A percentile compares a stretch with the other conserved stretches of the same genome.
Conservation (phyloP, 2,329 filamentous ascomycete species). For the Zasmidium cellare region DNA sequence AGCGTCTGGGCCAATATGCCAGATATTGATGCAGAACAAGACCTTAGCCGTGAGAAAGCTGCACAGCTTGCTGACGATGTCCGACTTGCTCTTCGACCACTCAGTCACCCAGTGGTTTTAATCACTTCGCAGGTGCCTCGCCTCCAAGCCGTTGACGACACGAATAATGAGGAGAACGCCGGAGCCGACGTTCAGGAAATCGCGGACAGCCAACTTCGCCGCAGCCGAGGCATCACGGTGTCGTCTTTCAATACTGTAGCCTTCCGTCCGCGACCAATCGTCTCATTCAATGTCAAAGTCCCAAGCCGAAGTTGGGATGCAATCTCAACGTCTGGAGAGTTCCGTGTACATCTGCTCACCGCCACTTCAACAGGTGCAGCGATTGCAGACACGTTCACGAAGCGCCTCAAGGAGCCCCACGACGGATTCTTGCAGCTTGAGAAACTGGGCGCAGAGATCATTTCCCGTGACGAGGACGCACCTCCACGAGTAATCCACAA, state of each 20-base stretch:
- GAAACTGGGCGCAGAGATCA: slow-evolving; percentile 1
- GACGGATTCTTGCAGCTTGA: slow-evolving; percentile 22
- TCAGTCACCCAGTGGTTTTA: slow-evolving; percentile 59
- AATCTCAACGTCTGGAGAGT: slow-evolving; percentile 43
- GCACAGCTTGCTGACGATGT: slow-evolving; percentile 11
- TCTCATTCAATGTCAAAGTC: slow-evolving; percentile 62
- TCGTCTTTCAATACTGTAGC: slow-evolving; percentile 63
- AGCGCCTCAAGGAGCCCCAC: slow-evolving; percentile 21
- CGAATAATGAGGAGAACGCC: slow-evolving; percentile 16
- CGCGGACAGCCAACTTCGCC: not conserved
- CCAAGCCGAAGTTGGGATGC: slow-evolving; percentile 59
- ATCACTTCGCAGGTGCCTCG: slow-evolving; percentile 45
- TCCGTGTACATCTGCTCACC: slow-evolving; percentile 54
- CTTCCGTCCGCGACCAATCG: slow-evolving; percentile 54
- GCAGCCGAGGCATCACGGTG: slow-evolving; percentile 54
- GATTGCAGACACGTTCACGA: slow-evolving; percentile 35
- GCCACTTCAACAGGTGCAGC: slow-evolving; percentile 31
- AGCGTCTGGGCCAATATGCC: not conserved
- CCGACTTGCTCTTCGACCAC: slow-evolving; percentile 41
- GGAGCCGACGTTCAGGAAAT: not conserved
- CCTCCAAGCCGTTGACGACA: not conserved
- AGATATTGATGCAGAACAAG: not conserved
- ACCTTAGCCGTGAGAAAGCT: not conserved
- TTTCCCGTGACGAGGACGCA: not conserved
- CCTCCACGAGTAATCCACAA: not conserved